phyloP scores from a whole-genome alignment of 2,329 filamentous ascomycete species.

The Colletotrichum scovillei region DNA sequence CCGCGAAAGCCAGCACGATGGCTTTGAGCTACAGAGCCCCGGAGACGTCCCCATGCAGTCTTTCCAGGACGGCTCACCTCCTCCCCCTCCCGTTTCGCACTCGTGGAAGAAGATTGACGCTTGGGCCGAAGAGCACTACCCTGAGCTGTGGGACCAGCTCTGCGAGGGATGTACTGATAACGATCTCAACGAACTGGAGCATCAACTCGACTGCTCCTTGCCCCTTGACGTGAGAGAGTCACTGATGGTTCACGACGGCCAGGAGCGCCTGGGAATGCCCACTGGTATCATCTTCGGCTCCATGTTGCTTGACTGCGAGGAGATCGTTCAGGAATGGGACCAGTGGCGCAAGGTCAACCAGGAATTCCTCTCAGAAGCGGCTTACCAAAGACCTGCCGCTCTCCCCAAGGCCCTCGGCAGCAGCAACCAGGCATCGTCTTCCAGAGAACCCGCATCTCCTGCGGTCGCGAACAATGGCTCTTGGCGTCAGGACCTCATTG shows the following conservation, averaged over 20 bases:
- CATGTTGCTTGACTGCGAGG: constrained; percentile 98
- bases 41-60: constrained; percentile 97
- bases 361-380: constrained; percentile 78
- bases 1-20: constrained; percentile 70
- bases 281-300: constrained; percentile 93
- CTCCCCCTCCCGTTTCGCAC: constrained; percentile 86
- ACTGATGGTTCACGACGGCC: constrained; percentile 91
- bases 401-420: constrained; percentile 80
- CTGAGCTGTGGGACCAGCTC: constrained; percentile 92
- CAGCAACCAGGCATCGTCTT: constrained; percentile 75
- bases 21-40: constrained; percentile 76
- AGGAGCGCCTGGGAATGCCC: constrained; percentile 90
- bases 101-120: constrained; percentile 95
- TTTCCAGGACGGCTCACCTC: constrained; percentile 91
- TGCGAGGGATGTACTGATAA: constrained; percentile 93
- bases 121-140: constrained; percentile 96
- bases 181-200: constrained; percentile 96
- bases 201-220: constrained; percentile 93
- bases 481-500: constrained; percentile 88
- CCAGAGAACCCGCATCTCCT: constrained; percentile 62
- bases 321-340: constrained; percentile 97
- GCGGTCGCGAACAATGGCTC: constrained; percentile 66
- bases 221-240: constrained; percentile 95
- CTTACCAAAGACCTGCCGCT: constrained; percentile 68
- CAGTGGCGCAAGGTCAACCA: constrained; percentile 96